A percentile compares a stretch with the other conserved stretches of the same genome.
Evolutionary conservation across 1,284 basidiomycete species (phyloP).

Genomic region (Heliocybe sulcata): DNA sequence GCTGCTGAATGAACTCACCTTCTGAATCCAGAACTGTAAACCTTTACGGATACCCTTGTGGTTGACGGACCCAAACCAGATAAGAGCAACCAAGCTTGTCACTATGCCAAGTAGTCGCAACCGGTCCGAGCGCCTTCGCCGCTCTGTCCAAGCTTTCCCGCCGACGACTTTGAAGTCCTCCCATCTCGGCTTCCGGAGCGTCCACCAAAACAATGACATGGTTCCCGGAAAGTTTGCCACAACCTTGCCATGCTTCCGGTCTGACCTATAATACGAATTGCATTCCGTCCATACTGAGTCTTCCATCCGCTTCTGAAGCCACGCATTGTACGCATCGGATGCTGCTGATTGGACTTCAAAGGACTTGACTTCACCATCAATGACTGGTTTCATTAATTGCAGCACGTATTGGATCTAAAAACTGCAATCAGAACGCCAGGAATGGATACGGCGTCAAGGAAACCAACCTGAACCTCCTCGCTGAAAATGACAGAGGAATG

Average conservation of each 20-base stretch:
- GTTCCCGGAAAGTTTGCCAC: slow-evolving; percentile 41
- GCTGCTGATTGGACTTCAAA: slow-evolving; percentile 36
- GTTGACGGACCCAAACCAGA: background rate
- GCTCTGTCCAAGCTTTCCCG: background rate
- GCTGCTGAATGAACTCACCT: background rate
- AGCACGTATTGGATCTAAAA: slow-evolving; percentile 35
- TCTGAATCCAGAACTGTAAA: background rate
- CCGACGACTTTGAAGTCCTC: slow-evolving; percentile 24
- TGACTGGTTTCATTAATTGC: slow-evolving; percentile 39
- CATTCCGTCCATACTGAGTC: slow-evolving; percentile 41
- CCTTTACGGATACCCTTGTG: background rate
- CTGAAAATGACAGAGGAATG: slow-evolving; percentile 46
- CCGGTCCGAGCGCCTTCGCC: background rate
- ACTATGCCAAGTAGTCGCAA: background rate
- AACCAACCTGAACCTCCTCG: slow-evolving; percentile 41
- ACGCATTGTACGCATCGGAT: slow-evolving; percentile 35
- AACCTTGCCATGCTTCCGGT: slow-evolving; percentile 28
- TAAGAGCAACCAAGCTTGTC: background rate
- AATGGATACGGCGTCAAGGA: background rate
- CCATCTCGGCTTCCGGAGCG: slow-evolving; percentile 30
- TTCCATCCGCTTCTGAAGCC: slow-evolving; percentile 35
- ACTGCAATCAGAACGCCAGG: slow-evolving; percentile 7
- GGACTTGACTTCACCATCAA: slow-evolving; percentile 35
- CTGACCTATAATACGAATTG: slow-evolving; percentile 38
- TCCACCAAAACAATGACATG: slow-evolving; percentile 41